Evolutionary conservation across 2,329 filamentous ascomycete species (phyloP), one percentile per base, ranked within the genome.

Genomic region (Colletotrichum siamense): DNA sequence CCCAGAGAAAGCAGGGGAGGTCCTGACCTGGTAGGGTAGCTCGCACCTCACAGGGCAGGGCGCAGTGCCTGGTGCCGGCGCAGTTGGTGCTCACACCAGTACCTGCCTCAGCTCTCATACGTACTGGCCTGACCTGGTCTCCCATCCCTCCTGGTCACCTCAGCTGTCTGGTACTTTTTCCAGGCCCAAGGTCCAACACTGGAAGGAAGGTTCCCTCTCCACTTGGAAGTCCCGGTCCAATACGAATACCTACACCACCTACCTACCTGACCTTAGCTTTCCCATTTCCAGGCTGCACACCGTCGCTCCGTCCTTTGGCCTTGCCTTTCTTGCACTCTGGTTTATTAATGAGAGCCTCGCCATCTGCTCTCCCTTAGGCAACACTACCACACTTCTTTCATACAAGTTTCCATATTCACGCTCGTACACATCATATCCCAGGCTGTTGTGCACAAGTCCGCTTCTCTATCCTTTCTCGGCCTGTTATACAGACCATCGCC

Each of bases 311-410:
- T 73, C 69, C 34, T 57, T 24, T 32, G 70, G 59, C 34, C 74
- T 76, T 61, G 74, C 59, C 74, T 69, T 61, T 74, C 44, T 65
- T 65, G 59, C 61, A 36, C 71, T 36, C 71, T 69, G 74, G 34
- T 76, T 76, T 76, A 76, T 74, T 76, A 74, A 69, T 64, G 36
- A 69, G 65, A 76, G 59, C 65, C 74, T 73, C 65, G 70, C 74
- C 65, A 22, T 65, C 39, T 36, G 49, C 32, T 63, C 57, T 64
- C 61, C 74, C 74, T 73, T 74, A 76, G 74, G 74, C 74, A 76
- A 69, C 74, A 74, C 65, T 69, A 34, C 44, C 71, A 69, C 36
- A 28, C 68, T n/a, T 39, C 62, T 70, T 61, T 65, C 73, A 64
- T 44, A 74, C 62, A n/a, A 34, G 59, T 68, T 63, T 59, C 59